Evolutionary conservation across 345 rosid species (phyloP).

Genomic region (Fremontodendron californicum): DNA sequence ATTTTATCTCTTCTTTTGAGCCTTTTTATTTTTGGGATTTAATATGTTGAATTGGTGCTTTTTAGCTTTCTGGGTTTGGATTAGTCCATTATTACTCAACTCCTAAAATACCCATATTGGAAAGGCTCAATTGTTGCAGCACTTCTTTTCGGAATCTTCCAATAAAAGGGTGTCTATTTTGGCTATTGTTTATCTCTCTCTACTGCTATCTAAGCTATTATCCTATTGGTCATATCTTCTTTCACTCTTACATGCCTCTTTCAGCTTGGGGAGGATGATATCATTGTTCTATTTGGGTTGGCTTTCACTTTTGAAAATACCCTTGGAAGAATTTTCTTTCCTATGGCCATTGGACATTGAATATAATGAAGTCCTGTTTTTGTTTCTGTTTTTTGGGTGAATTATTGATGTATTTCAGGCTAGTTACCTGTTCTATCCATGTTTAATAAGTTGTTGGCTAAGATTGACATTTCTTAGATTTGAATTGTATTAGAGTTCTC

Average conservation of each 20-base stretch:
- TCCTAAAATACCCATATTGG: neutral
- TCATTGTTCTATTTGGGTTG: neutral
- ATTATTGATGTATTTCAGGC: neutral
- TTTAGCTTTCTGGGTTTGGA: slow-evolving; percentile 25
- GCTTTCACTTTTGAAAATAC: neutral
- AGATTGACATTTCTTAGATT: neutral
- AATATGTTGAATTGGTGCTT: slow-evolving; percentile 5
- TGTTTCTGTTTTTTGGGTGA: neutral
- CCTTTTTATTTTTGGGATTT: neutral
- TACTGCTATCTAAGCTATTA: neutral
- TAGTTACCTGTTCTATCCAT: neutral
- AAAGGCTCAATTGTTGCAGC: neutral
- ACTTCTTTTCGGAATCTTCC: neutral
- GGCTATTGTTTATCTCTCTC: slow-evolving; percentile 2
- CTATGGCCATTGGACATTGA: neutral
- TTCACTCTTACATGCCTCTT: slow-evolving; percentile 6
- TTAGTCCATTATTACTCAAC: slow-evolving; percentile 7
- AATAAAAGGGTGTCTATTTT: slow-evolving; percentile 9
- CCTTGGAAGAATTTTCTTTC: slow-evolving; percentile 1
- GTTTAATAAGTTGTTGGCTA: neutral
- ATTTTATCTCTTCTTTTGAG: neutral
- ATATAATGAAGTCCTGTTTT: neutral
- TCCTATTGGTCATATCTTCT: neutral
- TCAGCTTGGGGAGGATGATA: neutral
- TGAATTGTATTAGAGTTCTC: neutral